These are phyloP conservation scores for Leucocoprinus leucothites DNA, from an alignment of 768 basidiomycete species.

Conservation along the genomic window DNA sequence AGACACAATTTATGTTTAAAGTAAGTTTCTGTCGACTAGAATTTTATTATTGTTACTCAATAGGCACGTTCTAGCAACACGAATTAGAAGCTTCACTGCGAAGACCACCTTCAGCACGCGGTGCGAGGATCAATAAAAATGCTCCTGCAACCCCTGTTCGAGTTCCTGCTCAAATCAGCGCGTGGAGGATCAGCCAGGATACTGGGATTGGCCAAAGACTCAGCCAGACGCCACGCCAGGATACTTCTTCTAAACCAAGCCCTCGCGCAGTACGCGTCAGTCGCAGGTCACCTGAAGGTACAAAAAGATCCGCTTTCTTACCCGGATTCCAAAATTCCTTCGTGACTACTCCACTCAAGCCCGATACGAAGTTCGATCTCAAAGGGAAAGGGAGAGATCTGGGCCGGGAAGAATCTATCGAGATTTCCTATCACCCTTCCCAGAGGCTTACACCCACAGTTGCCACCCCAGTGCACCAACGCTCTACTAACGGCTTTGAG, in stretches of 20 bases:
- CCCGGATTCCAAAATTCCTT: constrained; percentile 60
- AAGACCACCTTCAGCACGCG: constrained; percentile 46
- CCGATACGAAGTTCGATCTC: constrained; percentile 18
- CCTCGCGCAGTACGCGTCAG: constrained; percentile 16
- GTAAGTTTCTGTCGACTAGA: constrained; percentile 31
- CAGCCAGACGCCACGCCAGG: constrained; percentile 35
- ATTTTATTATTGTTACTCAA: background rate
- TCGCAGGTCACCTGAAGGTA: constrained; percentile 31
- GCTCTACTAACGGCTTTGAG: background rate
- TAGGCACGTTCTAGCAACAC: constrained; percentile 48
- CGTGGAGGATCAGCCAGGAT: constrained; percentile 23
- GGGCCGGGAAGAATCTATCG: constrained; percentile 14
- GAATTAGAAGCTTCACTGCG: constrained; percentile 58
- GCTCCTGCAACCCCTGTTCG: constrained; percentile 37
- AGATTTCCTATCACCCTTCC: background rate
- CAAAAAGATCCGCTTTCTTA: constrained; percentile 30
- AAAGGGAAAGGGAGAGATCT: constrained; percentile 22
- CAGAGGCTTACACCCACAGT: background rate
- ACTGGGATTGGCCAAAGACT: background rate
- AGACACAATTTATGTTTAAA: constrained; percentile 68
- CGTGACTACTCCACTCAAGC: constrained; percentile 33
- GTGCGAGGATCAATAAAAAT: constrained; percentile 34
- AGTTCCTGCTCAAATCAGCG: constrained; percentile 36
- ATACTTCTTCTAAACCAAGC: background rate
- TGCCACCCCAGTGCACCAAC: background rate